Conservation (phyloP, 495 filamentous ascomycete genomes). For the Annulohypoxylon nitens region DNA sequence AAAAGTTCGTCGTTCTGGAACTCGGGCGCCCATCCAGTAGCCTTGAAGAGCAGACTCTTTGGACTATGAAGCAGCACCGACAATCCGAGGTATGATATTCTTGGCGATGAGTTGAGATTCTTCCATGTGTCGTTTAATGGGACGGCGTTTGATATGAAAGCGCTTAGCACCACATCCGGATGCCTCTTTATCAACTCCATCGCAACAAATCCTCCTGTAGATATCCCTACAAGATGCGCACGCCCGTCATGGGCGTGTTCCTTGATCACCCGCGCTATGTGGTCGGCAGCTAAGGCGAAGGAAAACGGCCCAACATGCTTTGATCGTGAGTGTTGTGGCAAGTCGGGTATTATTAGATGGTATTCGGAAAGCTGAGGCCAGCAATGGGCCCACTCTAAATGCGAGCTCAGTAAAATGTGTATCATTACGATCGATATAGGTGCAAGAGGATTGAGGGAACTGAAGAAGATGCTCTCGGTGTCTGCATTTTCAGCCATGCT, state of each 20-base stretch:
- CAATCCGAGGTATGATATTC: constrained; percentile 32
- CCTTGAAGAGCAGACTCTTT: constrained; percentile 28
- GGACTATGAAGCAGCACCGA: constrained; percentile 40
- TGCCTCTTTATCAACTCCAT: constrained; percentile 47
- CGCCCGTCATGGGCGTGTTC: constrained; percentile 47
- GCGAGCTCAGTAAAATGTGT: constrained; percentile 52
- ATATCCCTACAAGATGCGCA: constrained; percentile 52
- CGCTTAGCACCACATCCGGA: constrained; percentile 45
- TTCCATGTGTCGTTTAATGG: constrained; percentile 43
- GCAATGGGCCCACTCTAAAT: constrained; percentile 52
- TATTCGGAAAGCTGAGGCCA: constrained; percentile 50
- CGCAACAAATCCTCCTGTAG: constrained; percentile 50
- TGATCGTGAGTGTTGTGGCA: constrained; percentile 52
- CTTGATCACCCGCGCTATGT: constrained; percentile 49
- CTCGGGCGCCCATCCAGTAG: constrained; percentile 38
- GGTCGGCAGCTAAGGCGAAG: constrained; percentile 45
- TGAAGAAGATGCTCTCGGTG: constrained; percentile 35
- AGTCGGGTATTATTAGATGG: constrained; percentile 53
- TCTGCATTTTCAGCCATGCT: constrained; percentile 10
- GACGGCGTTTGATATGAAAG: constrained; percentile 48
- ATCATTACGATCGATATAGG: constrained; percentile 51
- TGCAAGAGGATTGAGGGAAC: constrained; percentile 40
- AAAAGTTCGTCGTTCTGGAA: constrained; percentile 44
- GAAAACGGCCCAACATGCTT: constrained; percentile 40
- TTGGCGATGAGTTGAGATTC: constrained; percentile 38